Conservation (phyloP, 345 rosid genomes). For the Ceriops decandra region DNA sequence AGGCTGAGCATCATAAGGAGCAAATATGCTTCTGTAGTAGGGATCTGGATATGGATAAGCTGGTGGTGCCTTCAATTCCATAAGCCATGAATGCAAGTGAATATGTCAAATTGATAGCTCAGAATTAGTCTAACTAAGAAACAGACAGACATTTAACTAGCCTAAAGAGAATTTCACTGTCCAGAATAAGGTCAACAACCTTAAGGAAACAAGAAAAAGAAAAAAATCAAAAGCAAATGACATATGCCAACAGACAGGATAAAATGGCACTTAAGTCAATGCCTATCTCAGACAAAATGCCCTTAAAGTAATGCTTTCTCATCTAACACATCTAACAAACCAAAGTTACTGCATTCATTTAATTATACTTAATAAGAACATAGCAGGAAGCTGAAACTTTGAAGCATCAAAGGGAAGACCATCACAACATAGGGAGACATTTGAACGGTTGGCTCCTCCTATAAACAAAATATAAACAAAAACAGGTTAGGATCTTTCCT, state of each 20-base stretch:
- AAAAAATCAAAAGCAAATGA: background rate
- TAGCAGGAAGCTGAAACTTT: background rate
- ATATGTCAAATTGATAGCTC: slow-evolving; percentile 14
- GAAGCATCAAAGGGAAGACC: background rate
- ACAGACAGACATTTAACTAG: background rate
- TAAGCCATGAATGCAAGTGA: slow-evolving; percentile 24
- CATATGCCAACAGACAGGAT: background rate
- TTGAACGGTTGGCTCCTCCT: too few species aligned
- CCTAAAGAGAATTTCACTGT: background rate
- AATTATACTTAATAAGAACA: background rate
- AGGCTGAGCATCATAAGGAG: slow-evolving; percentile 66
- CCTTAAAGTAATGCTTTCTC: background rate
- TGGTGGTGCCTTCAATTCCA: slow-evolving; percentile 57
- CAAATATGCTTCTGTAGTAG: slow-evolving; percentile 87
- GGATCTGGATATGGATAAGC: slow-evolving; percentile 92
- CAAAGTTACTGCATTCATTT: background rate
- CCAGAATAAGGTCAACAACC: background rate
- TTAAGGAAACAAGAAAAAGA: background rate
- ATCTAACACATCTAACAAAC: background rate
- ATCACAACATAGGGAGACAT: background rate
- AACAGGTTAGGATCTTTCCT: background rate
- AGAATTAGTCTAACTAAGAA: background rate
- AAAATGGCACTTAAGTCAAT: too few species aligned
- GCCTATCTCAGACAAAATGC: background rate
- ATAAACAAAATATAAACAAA: background rate